These are phyloP conservation scores for Podospora sp. DNA, from an alignment of 495 filamentous ascomycete species.

Conservation along the genomic window DNA sequence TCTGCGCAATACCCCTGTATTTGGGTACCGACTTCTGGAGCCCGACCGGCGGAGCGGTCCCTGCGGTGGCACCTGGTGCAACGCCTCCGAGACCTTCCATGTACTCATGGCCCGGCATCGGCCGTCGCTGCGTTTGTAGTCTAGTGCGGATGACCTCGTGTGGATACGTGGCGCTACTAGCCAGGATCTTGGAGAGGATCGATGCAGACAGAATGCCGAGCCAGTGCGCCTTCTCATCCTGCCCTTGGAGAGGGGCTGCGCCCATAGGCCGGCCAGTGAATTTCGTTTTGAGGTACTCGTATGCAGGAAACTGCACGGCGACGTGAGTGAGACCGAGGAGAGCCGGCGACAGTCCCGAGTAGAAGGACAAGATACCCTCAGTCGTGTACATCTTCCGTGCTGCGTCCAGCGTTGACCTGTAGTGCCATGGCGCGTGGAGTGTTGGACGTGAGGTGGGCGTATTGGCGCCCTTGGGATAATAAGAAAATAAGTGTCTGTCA, in stretches of 20 bases:
- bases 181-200: conserved; percentile 92
- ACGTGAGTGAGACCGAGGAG: conserved; percentile 92
- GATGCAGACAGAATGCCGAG: conserved; percentile 82
- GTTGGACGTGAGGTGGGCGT: conserved; percentile 53
- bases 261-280: conserved; percentile 90
- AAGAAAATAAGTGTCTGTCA: conserved; percentile 41
- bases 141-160: conserved; percentile 93
- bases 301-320: conserved; percentile 95
- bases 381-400: conserved; percentile 90
- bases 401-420: conserved; percentile 82
- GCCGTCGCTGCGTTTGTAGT: conserved; percentile 81
- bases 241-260: conserved; percentile 48
- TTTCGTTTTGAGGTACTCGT: conserved; percentile 87
- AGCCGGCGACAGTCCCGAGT: conserved; percentile 91
- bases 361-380: conserved; percentile 89
- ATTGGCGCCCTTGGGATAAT: conserved; percentile 47
- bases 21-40: conserved; percentile 52
- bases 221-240: conserved; percentile 46
- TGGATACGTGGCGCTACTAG: conserved; percentile 93
- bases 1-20: conserved; percentile 81
- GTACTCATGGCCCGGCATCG: conserved; percentile 60
- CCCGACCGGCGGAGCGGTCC: background rate
- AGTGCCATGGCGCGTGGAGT: conserved; percentile 78
- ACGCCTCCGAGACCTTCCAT: conserved; percentile 60
- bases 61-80: conserved; percentile 3